phyloP scores from a whole-genome alignment of 2,329 filamentous ascomycete species.

The Colletotrichum navitas region DNA sequence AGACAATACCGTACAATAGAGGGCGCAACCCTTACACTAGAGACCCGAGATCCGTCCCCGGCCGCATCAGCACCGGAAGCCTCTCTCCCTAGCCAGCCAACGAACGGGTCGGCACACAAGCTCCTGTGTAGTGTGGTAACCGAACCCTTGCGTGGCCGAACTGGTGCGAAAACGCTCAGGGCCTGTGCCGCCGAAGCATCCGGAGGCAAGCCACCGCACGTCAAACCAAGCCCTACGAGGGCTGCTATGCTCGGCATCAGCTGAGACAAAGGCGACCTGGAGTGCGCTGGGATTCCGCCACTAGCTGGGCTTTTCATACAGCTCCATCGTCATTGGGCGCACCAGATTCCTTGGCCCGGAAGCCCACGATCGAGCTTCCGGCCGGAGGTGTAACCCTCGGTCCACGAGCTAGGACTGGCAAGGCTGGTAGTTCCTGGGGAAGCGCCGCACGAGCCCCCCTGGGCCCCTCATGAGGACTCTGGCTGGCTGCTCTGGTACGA shows the following conservation, averaged over 20 bases:
- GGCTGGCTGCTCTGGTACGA: neutral
- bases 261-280: constrained; percentile 11
- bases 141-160: neutral
- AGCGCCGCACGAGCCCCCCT: neutral
- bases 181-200: constrained; percentile 4
- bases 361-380: neutral
- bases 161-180: neutral
- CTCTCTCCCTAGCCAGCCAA: constrained; percentile 1
- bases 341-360: neutral
- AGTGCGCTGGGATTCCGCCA: neutral
- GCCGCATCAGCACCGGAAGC: neutral
- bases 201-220: constrained; percentile 19
- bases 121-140: neutral
- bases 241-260: neutral
- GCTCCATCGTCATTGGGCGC: neutral
- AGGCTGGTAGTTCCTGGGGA: neutral
- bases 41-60: neutral
- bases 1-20: neutral
- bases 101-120: neutral
- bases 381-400: neutral
- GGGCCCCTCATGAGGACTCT: neutral
- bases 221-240: constrained; percentile 25
- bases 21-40: neutral
- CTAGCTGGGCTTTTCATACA: neutral
- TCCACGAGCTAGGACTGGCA: neutral